Base-by-base conservation (phyloP, 192 early-diverging fungal genomes). In the Spinellus fusiger region DNA sequence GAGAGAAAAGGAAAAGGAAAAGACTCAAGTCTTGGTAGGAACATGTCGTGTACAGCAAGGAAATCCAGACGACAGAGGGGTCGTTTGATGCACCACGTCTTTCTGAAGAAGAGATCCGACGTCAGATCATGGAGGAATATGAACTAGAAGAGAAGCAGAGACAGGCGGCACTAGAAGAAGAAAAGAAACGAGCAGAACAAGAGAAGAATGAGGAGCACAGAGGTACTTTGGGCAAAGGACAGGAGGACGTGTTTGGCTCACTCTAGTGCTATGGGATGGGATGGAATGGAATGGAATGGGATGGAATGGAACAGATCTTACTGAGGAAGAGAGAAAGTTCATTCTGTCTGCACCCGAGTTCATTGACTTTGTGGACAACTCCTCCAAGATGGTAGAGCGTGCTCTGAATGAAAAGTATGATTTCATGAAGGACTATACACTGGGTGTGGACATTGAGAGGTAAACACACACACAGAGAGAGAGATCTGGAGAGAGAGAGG, bases 361-460 rank as follows among this genome's bases (percentile, higher is more conserved):
- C 75, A 64, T 80, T 15, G 80, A 89, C 10, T 99, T 99, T 75
- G 76, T 99, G 47, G 92, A 96, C 38, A 71, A 77, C 34, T 89
- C 91, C 28, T 82, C 93, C 13, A 94, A 91, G 69, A 70, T 96
- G 59, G 71, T 98, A 59, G 95, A 98, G 69, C 73, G 94, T 27
- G 94, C 91, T 20, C 73, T 99, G 75, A 86, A 86, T 65, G 85
- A 91, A 52, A 77, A 79, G 54, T 97, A 93, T 65, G 96, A 98
- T 73, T 85, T 89, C 64, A 84, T 98, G 84, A 88, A 83, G 40
- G 96, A 99, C 80, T 99, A 99, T 79, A 89, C 85, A 67, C 75
- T 89, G 28, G 80, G 78, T 7, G 48, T 74, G 12, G 81, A 83
- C 37, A 65, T 72, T 18, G 79, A 77, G 31, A 71, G 68, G 84